Base-by-base conservation (phyloP, 108 stramenopile species). In the Aurantiochytrium sp. region DNA sequence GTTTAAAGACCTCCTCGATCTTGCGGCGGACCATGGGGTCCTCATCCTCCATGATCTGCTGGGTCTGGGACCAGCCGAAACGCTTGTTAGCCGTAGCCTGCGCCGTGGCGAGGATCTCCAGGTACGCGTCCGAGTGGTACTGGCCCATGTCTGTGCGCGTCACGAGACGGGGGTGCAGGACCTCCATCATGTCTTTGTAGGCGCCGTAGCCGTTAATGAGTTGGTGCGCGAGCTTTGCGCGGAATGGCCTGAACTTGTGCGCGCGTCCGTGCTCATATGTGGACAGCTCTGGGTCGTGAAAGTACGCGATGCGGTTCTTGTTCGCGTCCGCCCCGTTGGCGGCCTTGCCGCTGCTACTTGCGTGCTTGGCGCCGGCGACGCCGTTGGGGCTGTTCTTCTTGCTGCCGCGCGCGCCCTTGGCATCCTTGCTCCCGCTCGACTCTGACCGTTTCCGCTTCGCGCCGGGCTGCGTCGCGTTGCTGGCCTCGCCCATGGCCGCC, bases 81-180 rank as follows among this genome's bases (percentile, higher is more conserved):
- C 45, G 39, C 45, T 81, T 81, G 39, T 81, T 81, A 6, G 73
- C 73, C 39, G 45, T 81, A 24, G 42, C 42, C 39, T 81, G 73
- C 6, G 73, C 73, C n/a, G 73, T 81, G 12, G 73, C 73, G 8
- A 81, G 45, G 30, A 81, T 41, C 24, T 81, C 73, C 1, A 81
- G 73, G 45, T 81, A 81, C 8, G 73, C 73, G 2, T 81, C 73
- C 21, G 73, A 81, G 45, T 81, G 73, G 30, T 48, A 81, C 3
- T 81, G 73, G 45, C 73, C 73, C 73, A 81, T 48, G 45, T 81
- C 73, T 48, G 73, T 81, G 39, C 73, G 39, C 42, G 73, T 81
- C 19, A 48, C 45, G n/a, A 81, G 30, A 1, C 73, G 39, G 10
- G 73, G 73, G 73, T n/a, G 73, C 42, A 81, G 45, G 24, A 48